Percentiles rank a stretch among this genome's conserved stretches.
Conservation (phyloP, 768 basidiomycete species). For the Gautieria morchelliformis region DNA sequence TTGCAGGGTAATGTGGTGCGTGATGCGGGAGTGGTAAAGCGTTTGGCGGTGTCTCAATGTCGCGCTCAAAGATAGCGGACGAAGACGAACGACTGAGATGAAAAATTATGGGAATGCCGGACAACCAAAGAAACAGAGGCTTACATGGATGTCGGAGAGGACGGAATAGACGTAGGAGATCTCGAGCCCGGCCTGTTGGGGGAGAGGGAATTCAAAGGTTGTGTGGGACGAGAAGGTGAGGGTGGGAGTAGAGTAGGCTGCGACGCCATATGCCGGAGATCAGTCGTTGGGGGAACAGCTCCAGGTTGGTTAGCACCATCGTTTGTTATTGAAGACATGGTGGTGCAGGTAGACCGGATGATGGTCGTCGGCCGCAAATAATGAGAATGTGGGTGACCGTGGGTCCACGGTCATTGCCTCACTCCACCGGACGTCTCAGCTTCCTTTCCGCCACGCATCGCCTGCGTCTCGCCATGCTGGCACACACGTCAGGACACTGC, state of each 20-base stretch:
- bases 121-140: conserved; percentile 14
- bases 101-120: neutral
- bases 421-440: too few species aligned
- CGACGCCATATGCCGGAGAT: neutral
- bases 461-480: too few species aligned
- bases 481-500: too few species aligned
- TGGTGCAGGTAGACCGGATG: too few species aligned
- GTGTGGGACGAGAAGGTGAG: neutral
- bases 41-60: conserved; percentile 55
- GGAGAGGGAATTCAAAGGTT: conserved; percentile 1
- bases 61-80: conserved; percentile 86
- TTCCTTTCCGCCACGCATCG: too few species aligned
- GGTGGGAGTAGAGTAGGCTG: neutral
- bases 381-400: too few species aligned
- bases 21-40: conserved; percentile 23
- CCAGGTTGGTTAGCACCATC: too few species aligned
- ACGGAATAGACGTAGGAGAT: conserved; percentile 68
- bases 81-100: conserved; percentile 56
- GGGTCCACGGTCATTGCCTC: too few species aligned
- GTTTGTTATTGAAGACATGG: too few species aligned
- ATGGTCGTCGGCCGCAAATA: too few species aligned
- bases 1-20: conserved; percentile 28
- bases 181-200: conserved; percentile 34
- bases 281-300: neutral
- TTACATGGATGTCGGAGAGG: conserved; percentile 71